Evolutionary conservation across 495 filamentous ascomycete species (phyloP).

Genomic region (Aspergillus biplanus): DNA sequence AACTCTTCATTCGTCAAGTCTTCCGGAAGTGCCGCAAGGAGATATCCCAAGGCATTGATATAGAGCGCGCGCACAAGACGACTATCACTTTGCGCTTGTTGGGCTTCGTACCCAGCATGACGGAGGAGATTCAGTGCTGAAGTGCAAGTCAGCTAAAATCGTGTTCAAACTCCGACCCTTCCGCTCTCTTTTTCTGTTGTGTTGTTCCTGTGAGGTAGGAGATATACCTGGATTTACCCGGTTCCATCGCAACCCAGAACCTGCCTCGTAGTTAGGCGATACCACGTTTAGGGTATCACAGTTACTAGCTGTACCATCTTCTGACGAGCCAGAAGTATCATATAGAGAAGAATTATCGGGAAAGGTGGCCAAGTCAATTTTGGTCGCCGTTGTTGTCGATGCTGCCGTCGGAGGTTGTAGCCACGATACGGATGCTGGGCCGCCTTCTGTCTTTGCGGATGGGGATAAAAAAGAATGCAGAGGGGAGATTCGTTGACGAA

Average conservation of each 20-base stretch:
- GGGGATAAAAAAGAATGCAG: conserved; percentile 24
- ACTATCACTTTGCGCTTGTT: conserved; percentile 39
- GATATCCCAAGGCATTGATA: conserved; percentile 65
- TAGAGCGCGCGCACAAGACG: conserved; percentile 67
- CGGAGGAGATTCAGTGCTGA: conserved; percentile 45
- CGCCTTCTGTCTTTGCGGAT: background rate
- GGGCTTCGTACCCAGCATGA: conserved; percentile 44
- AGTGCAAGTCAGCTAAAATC: background rate
- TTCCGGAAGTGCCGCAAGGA: conserved; percentile 65
- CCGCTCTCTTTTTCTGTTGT: background rate
- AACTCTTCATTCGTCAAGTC: conserved; percentile 53
- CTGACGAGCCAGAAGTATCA: background rate
- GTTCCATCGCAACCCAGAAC: conserved; percentile 48
- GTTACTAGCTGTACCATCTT: background rate
- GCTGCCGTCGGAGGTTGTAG: background rate
- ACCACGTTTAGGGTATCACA: conserved; percentile 6
- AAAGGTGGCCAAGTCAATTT: background rate
- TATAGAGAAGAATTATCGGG: background rate
- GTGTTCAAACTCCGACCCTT: background rate
- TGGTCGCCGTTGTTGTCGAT: background rate
- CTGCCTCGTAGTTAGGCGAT: conserved; percentile 35
- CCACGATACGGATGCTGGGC: background rate
- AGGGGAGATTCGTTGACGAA: conserved; percentile 36
- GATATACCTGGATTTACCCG: conserved; percentile 43
- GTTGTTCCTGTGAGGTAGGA: background rate